phyloP scores from a whole-genome alignment of 768 basidiomycete species.

The Austroboletus eburneus region DNA sequence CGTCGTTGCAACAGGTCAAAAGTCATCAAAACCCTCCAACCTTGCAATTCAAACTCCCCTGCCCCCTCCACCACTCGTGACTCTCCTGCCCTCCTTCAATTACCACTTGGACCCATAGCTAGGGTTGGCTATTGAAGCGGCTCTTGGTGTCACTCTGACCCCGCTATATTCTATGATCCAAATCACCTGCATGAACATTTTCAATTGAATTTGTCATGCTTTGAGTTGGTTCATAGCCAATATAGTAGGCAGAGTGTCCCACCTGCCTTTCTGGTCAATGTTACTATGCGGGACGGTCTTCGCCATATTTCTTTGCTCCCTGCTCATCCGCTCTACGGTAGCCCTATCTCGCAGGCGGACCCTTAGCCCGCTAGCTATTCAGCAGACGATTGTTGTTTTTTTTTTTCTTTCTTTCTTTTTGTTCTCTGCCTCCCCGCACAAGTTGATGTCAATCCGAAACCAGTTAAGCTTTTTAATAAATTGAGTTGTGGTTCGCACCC shows the following conservation, averaged over 20 bases:
- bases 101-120: slow-evolving; percentile 7
- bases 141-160: slow-evolving; percentile 29
- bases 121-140: slow-evolving; percentile 14
- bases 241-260: slow-evolving; percentile 47
- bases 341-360: no score
- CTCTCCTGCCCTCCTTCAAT: neutral
- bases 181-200: slow-evolving; percentile 28
- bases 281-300: neutral
- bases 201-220: slow-evolving; percentile 32
- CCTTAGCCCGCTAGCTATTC: no score
- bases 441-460: neutral
- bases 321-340: neutral
- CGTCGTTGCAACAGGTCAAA: slow-evolving; percentile 1
- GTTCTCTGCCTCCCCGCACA: neutral
- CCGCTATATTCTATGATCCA: slow-evolving; percentile 39
- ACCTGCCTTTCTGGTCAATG: slow-evolving; percentile 12
- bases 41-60: no score
- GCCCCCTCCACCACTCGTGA: neutral
- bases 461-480: slow-evolving; percentile 25
- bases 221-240: slow-evolving; percentile 57
- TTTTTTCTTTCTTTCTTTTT: neutral
- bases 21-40: slow-evolving; percentile 1
- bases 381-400: neutral
- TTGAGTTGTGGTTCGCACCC: slow-evolving; percentile 18
- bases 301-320: neutral